These are phyloP conservation scores for Vigna unguiculata DNA, from an alignment of 306 rosid genomes.

Conservation along the genomic window DNA sequence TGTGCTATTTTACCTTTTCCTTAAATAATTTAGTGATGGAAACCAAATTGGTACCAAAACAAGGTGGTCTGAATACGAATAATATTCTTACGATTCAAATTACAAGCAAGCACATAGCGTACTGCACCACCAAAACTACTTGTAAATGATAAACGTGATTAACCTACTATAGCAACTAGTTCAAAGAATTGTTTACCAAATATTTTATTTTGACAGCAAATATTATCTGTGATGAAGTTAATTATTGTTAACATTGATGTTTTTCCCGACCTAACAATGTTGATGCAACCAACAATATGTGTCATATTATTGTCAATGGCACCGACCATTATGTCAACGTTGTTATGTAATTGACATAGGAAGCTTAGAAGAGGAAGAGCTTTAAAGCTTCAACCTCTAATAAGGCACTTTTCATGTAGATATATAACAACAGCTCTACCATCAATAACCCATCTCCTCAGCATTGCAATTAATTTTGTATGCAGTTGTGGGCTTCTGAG, in stretches of 20 bases:
- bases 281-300: background rate
- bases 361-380: background rate
- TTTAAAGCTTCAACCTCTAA: background rate
- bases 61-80: background rate
- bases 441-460: background rate
- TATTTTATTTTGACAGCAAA: background rate
- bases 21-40: background rate
- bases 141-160: background rate
- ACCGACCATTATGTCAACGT: background rate
- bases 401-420: background rate
- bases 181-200: background rate
- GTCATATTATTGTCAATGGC: background rate
- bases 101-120: background rate
- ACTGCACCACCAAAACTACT: background rate
- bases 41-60: background rate
- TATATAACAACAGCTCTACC: background rate
- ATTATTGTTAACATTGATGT: background rate
- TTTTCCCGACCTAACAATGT: background rate
- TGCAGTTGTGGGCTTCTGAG: slow-evolving; percentile 3
- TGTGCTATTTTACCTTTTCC: background rate
- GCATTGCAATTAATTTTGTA: background rate
- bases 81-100: background rate
- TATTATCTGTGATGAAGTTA: background rate
- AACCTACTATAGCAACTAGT: background rate
- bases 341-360: background rate